These are phyloP conservation scores for Phialemoniopsis sp. DNA, from an alignment of 2,329 filamentous ascomycete genomes.

Conservation along the genomic window DNA sequence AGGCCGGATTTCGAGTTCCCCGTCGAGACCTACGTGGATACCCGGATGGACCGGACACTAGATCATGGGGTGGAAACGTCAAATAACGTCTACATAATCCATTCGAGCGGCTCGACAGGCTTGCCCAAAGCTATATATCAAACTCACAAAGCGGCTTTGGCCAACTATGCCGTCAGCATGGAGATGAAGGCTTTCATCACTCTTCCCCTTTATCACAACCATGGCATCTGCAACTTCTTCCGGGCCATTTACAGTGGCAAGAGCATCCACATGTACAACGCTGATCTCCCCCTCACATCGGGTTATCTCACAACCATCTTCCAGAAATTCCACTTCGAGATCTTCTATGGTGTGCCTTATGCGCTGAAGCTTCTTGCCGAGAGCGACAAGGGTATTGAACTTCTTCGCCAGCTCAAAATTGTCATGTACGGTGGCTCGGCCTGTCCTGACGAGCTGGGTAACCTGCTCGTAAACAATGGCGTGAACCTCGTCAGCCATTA, in stretches of 20 bases:
- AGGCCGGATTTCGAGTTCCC: constrained; percentile 20
- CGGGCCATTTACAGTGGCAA: constrained; percentile 46
- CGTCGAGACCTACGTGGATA: constrained; percentile 22
- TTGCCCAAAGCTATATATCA: constrained; percentile 61
- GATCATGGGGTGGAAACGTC: constrained; percentile 7
- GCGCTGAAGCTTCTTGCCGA: constrained; percentile 60
- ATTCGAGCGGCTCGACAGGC: constrained; percentile 48
- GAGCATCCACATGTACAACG: constrained; percentile 48
- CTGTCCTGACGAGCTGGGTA: constrained; percentile 56
- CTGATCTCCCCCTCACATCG: constrained; percentile 48
- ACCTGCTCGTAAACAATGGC: constrained; percentile 44
- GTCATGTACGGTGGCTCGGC: constrained; percentile 55
- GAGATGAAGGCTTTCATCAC: constrained; percentile 47
- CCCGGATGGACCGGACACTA: constrained; percentile 22
- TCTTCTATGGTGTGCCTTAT: constrained; percentile 60
- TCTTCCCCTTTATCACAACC: constrained; percentile 55
- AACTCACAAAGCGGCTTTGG: constrained; percentile 45
- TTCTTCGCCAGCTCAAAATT: constrained; percentile 39
- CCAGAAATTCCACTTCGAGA: constrained; percentile 37
- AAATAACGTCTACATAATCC: constrained; percentile 20
- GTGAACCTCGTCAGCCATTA: constrained; percentile 54
- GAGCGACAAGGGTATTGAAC: constrained; percentile 45
- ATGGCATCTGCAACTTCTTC: constrained; percentile 52
- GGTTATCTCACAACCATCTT: constrained; percentile 42
- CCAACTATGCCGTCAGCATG: constrained; percentile 35